Evolutionary conservation across 108 stramenopile genomes (phyloP), one percentile per base, ranked within the genome.

Genomic region (Thalassiosira profunda): DNA sequence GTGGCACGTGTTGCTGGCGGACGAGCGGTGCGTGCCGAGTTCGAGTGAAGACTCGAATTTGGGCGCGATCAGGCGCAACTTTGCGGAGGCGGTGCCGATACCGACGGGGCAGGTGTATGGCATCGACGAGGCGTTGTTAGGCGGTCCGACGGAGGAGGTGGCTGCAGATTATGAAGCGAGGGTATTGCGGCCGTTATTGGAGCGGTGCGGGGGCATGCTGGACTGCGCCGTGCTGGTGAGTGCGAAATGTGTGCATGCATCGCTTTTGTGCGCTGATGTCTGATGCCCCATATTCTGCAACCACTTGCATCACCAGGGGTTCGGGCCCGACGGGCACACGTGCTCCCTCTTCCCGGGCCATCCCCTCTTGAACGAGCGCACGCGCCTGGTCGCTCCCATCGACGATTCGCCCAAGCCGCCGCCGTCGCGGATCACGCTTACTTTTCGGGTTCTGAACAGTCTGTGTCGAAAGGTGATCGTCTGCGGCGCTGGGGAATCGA

Each of bases 281-380:
- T n/a, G n/a, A n/a, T n/a, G n/a, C n/a, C n/a, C n/a, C n/a, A n/a
- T n/a, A n/a, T n/a, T n/a, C n/a, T n/a, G n/a, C n/a, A n/a, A n/a
- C n/a, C n/a, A n/a, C n/a, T n/a, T n/a, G n/a, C n/a, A n/a, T n/a
- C n/a, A n/a, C n/a, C n/a, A n/a, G n/a, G 98, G 98, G 31, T 92
- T 98, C 57, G 98, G 98, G 25, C 96, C 96, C 4, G 98, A 99
- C 74, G 98, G 98, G 1, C 98, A 99, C 81, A 99, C 98, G 3
- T 95, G 94, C 56, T 93, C 91, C 12, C 71, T 99, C 24, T 99
- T 99, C 68, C 98, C 98, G 1, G 62, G 78, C 53, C 98, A 99
- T 72, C 53, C 70, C 26, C 69, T 99, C 38, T 55, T 97, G 40
- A 41, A 79, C 9, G 94, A 95, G 65, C 44, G 67, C 12, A 41